Conservation (phyloP, 2,329 filamentous ascomycete genomes). For the Claviceps paspali region DNA sequence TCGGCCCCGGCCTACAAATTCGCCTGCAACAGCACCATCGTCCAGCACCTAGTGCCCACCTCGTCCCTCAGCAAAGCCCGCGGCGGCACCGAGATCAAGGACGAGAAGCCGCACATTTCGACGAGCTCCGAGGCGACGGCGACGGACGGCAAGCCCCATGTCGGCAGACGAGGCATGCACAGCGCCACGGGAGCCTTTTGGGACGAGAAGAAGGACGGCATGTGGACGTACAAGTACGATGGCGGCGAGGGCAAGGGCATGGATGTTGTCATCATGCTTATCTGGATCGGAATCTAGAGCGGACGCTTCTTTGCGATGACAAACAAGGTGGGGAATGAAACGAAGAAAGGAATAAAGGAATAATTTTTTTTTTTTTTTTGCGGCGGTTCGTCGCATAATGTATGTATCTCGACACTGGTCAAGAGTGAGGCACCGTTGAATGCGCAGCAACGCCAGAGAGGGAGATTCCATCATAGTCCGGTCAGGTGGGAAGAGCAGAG, state of each 20-base stretch:
- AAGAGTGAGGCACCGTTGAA: too few species aligned
- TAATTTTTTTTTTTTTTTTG: too few species aligned
- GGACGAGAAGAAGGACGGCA: conserved; percentile 82
- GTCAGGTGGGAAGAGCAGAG: too few species aligned
- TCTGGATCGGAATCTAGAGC: conserved; percentile 59
- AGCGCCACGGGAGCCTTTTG: conserved; percentile 73
- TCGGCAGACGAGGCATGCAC: conserved; percentile 81
- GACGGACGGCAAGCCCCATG: conserved; percentile 52
- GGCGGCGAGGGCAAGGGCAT: conserved; percentile 50
- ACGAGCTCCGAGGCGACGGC: conserved; percentile 38
- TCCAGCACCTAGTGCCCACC: conserved; percentile 72
- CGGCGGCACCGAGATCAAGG: conserved; percentile 30
- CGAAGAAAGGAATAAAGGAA: too few species aligned
- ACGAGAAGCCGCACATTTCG: conserved; percentile 37
- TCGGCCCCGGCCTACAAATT: conserved; percentile 67
- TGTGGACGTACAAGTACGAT: conserved; percentile 81
- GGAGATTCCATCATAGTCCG: too few species aligned
- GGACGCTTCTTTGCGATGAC: too few species aligned
- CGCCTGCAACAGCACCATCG: conserved; percentile 94
- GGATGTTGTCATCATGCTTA: conserved; percentile 56
- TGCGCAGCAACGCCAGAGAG: too few species aligned
- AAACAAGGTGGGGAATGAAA: too few species aligned
- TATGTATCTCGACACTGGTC: too few species aligned
- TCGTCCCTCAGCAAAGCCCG: conserved; percentile 47
- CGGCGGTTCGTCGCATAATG: too few species aligned